These are phyloP conservation scores for Debaryomycetaceae sp. DNA, from an alignment of 1,139 yeast species.

Conservation along the genomic window DNA sequence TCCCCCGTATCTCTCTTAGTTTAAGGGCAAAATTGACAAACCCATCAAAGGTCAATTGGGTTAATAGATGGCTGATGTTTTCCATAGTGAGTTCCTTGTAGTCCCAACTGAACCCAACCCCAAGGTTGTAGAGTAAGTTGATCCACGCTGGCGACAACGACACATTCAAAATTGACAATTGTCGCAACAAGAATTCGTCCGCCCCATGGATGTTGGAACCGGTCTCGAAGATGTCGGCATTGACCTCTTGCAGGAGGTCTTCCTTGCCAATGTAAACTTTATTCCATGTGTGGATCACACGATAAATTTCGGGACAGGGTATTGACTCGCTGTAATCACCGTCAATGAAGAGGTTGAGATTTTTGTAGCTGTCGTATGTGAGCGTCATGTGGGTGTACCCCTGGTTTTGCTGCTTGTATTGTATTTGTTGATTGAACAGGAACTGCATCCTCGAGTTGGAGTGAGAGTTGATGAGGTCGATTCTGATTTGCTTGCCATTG, in stretches of 20 bases:
- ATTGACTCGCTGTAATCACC: constrained; percentile 45
- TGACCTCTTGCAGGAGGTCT: constrained; percentile 9
- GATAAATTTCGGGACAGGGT: constrained; percentile 36
- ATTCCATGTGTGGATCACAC: constrained; percentile 30
- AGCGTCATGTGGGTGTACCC: constrained; percentile 32
- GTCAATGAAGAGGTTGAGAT: constrained; percentile 34
- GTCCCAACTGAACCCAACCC: constrained; percentile 38
- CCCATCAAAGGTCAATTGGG: constrained; percentile 26
- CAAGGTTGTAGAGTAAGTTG: constrained; percentile 30
- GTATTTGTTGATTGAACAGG: constrained; percentile 31
- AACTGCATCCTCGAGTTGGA: constrained; percentile 27
- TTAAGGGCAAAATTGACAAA: constrained; percentile 16
- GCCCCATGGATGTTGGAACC: background rate
- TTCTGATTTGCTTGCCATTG: constrained; percentile 28
- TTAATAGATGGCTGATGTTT: constrained; percentile 25
- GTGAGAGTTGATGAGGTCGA: constrained; percentile 24
- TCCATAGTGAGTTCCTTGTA: constrained; percentile 30
- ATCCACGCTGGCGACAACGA: constrained; percentile 36
- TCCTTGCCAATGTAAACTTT: constrained; percentile 35
- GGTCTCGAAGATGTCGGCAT: background rate
- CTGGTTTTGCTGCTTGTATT: constrained; percentile 15
- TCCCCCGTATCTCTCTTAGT: constrained; percentile 3
- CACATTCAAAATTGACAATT: constrained; percentile 26
- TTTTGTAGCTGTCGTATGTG: constrained; percentile 35
- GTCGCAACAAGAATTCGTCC: constrained; percentile 30